phyloP scores from a whole-genome alignment of 2,329 filamentous ascomycete genomes.

The Colletotrichum abscissum region DNA sequence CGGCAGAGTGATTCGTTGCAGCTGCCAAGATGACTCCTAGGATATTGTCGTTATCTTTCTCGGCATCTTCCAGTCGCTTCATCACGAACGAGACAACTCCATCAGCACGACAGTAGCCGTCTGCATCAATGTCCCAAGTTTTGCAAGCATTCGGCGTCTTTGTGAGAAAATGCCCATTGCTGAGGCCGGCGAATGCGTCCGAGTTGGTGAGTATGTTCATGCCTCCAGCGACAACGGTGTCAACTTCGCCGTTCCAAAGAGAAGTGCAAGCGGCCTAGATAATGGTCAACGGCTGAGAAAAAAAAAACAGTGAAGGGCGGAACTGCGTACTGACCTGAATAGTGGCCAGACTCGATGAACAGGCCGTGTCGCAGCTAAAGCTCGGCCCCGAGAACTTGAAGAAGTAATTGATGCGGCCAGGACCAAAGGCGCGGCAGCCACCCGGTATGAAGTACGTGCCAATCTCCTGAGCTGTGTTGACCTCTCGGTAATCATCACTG shows the following conservation, averaged over 20 bases:
- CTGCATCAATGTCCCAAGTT: conserved; percentile 82
- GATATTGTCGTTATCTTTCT: conserved; percentile 80
- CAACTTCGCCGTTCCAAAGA: conserved; percentile 66
- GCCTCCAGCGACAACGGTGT: conserved; percentile 83
- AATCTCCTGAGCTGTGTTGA: conserved; percentile 76
- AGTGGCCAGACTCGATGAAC: conserved; percentile 78
- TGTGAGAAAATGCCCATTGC: conserved; percentile 81
- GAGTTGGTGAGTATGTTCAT: conserved; percentile 84
- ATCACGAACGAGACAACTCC: conserved; percentile 79
- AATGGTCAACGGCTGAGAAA: too few species aligned
- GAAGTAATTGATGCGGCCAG: conserved; percentile 78
- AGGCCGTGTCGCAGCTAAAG: conserved; percentile 81
- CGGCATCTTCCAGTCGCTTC: conserved; percentile 82
- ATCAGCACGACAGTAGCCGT: conserved; percentile 86
- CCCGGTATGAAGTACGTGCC: conserved; percentile 66
- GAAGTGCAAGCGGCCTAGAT: conserved; percentile 54
- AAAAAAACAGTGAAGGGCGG: too few species aligned
- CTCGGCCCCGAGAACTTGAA: conserved; percentile 82
- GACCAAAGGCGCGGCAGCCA: conserved; percentile 61
- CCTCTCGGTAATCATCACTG: conserved; percentile 83
- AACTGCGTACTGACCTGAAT: conserved; percentile 63
- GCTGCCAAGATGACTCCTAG: conserved; percentile 80
- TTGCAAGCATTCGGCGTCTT: conserved; percentile 78
- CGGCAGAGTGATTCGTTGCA: conserved; percentile 84
- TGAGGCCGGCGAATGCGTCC: conserved; percentile 81